phyloP scores from a whole-genome alignment of 1,284 basidiomycete genomes.

The Ustilago loliicola region DNA sequence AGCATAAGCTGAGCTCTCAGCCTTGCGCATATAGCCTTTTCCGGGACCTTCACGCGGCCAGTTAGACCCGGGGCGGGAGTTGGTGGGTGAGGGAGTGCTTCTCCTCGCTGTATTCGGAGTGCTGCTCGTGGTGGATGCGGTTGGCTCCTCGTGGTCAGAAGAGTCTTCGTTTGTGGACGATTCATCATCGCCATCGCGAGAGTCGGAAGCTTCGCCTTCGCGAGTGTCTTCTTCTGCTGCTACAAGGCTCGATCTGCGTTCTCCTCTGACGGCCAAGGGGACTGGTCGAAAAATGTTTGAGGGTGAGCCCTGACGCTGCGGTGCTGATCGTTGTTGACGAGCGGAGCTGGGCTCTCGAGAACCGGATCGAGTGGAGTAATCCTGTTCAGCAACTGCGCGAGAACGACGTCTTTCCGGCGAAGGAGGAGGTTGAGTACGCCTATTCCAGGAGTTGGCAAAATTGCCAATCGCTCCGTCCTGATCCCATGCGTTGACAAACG shows the following conservation, averaged over 20 bases:
- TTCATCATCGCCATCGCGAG: slow-evolving; percentile 63
- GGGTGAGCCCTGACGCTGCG: slow-evolving; percentile 7
- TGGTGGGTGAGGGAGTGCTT: slow-evolving; percentile 20
- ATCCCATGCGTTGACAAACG: slow-evolving; percentile 63
- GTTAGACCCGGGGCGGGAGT: slow-evolving; percentile 9
- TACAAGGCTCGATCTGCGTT: slow-evolving; percentile 22
- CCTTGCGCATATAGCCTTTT: slow-evolving; percentile 46
- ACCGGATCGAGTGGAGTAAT: not conserved
- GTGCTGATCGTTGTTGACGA: not conserved
- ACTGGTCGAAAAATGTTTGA: slow-evolving; percentile 4
- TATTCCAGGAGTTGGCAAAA: slow-evolving; percentile 33
- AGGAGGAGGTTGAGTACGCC: slow-evolving; percentile 18
- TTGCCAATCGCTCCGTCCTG: slow-evolving; percentile 51
- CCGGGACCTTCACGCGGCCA: slow-evolving; percentile 41
- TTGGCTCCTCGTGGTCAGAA: slow-evolving; percentile 28
- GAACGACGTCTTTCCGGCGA: slow-evolving; percentile 26
- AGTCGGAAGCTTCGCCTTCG: slow-evolving; percentile 49
- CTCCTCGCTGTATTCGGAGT: not conserved
- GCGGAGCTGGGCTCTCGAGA: slow-evolving; percentile 6
- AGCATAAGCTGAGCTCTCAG: slow-evolving; percentile 34
- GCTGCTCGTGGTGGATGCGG: slow-evolving; percentile 10
- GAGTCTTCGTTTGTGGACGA: slow-evolving; percentile 49
- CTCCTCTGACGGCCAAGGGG: not conserved
- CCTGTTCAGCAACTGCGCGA: not conserved
- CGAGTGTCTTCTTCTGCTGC: slow-evolving; percentile 14